Conservation (phyloP, 768 basidiomycete genomes). For the Boletellus sp. region DNA sequence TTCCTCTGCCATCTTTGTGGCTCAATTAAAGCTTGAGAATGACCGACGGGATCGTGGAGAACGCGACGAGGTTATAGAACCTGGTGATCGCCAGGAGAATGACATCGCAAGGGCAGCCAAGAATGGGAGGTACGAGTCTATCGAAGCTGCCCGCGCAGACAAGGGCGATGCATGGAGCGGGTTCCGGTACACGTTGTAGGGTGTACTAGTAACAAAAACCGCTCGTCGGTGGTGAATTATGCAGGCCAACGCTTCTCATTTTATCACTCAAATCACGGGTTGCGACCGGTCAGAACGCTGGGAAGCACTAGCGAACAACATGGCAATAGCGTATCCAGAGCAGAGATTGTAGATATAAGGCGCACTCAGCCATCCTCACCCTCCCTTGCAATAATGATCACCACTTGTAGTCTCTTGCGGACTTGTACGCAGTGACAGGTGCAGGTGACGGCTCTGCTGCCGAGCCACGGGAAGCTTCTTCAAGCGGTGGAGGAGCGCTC, state of each 20-base stretch:
- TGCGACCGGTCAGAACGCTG: not conserved
- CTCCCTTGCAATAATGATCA: slow-evolving; percentile 1
- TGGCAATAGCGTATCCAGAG: slow-evolving; percentile 42
- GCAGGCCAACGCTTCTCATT: too few species aligned
- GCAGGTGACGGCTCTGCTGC: slow-evolving; percentile 41
- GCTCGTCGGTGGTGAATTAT: too few species aligned
- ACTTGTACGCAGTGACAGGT: slow-evolving; percentile 45
- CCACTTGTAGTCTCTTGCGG: slow-evolving; percentile 30
- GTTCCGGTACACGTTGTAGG: slow-evolving; percentile 58
- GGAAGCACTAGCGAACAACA: slow-evolving; percentile 42
- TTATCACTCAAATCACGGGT: not conserved
- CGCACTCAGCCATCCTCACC: slow-evolving; percentile 5
- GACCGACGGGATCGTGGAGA: slow-evolving; percentile 59
- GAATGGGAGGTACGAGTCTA: slow-evolving; percentile 54
- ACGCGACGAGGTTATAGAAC: slow-evolving; percentile 59
- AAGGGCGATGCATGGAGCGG: slow-evolving; percentile 77
- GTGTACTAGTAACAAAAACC: not conserved
- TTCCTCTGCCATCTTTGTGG: slow-evolving; percentile 45
- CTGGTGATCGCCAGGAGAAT: slow-evolving; percentile 43
- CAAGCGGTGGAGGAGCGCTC: slow-evolving; percentile 64
- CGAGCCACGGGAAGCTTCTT: slow-evolving; percentile 40
- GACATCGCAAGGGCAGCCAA: slow-evolving; percentile 23
- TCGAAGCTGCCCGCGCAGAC: slow-evolving; percentile 51
- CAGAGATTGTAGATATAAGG: slow-evolving; percentile 27
- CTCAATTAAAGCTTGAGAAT: slow-evolving; percentile 57